Conservation (phyloP, 305 asterid genomes). For the Fraxinus platypoda region DNA sequence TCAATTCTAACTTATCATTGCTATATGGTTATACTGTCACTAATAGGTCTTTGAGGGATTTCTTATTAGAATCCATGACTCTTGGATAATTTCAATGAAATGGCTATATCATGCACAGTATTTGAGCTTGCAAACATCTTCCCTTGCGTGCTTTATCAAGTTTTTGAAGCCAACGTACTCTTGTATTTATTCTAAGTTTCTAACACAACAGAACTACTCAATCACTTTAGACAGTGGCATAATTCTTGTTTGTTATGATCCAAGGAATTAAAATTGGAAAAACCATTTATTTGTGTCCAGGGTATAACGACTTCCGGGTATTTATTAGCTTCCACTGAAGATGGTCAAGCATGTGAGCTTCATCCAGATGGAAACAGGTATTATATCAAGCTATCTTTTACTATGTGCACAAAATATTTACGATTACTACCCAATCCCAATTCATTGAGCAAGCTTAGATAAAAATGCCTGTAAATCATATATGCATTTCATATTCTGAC, state of each 20-base stretch:
- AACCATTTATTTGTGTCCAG: constrained; percentile 39
- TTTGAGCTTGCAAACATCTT: constrained; percentile 7
- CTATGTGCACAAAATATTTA: constrained; percentile 9
- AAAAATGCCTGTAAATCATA: neutral
- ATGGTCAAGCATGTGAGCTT: constrained; percentile 81
- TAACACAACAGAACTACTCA: constrained; percentile 4
- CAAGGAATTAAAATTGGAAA: neutral
- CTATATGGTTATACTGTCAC: neutral
- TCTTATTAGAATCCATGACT: neutral
- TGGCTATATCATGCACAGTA: neutral
- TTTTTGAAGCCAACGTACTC: neutral
- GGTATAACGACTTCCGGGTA: constrained; percentile 81
- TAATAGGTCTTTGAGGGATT: neutral
- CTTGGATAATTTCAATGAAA: neutral
- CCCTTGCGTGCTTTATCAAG: constrained; percentile 1
- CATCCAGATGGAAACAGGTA: constrained; percentile 99
- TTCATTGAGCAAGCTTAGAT: constrained; percentile 6
- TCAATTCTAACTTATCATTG: neutral
- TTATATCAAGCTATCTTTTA: neutral
- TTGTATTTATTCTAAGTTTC: neutral
- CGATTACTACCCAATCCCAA: constrained; percentile 14
- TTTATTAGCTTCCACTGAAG: constrained; percentile 63
- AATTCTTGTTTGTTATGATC: constrained; percentile 5
- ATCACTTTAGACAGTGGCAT: neutral
- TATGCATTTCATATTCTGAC: neutral